These are phyloP conservation scores for Pseudocercospora musae DNA, from an alignment of 2,329 filamentous ascomycete species.

Conservation along the genomic window DNA sequence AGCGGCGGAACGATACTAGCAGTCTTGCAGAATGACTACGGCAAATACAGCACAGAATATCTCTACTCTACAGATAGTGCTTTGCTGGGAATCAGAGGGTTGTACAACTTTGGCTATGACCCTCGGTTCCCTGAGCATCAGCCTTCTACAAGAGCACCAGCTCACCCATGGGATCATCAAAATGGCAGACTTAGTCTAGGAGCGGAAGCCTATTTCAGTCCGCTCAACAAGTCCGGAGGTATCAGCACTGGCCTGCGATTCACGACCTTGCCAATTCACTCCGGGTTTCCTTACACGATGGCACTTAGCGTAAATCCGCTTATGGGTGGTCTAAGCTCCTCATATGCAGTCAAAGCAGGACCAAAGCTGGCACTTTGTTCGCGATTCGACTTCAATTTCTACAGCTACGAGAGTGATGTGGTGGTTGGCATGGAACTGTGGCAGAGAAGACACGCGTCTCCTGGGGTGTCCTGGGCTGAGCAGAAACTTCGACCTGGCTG, in stretches of 20 bases:
- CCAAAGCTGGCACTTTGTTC: slow-evolving; percentile 80
- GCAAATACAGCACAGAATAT: slow-evolving; percentile 84
- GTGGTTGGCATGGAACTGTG: slow-evolving; percentile 90
- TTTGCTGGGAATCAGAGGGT: slow-evolving; percentile 76
- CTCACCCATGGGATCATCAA: slow-evolving; percentile 53
- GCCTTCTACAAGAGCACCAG: slow-evolving; percentile 22
- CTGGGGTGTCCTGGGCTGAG: slow-evolving; percentile 45
- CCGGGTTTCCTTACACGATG: slow-evolving; percentile 86
- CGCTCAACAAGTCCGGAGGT: slow-evolving; percentile 88
- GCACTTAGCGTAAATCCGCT: slow-evolving; percentile 90
- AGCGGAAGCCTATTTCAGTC: slow-evolving; percentile 91
- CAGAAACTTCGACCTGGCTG: slow-evolving; percentile 44
- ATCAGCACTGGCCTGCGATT: slow-evolving; percentile 87
- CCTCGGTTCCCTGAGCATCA: slow-evolving; percentile 40
- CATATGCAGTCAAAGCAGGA: slow-evolving; percentile 86
- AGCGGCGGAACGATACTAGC: slow-evolving; percentile 75
- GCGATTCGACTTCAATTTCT: slow-evolving; percentile 94
- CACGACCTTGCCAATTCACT: slow-evolving; percentile 75
- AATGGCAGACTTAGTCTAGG: slow-evolving; percentile 86
- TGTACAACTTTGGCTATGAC: slow-evolving; percentile 92
- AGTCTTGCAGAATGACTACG: slow-evolving; percentile 75
- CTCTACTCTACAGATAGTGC: slow-evolving; percentile 91
- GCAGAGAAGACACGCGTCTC: slow-evolving; percentile 47
- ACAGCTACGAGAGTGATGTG: slow-evolving; percentile 95
- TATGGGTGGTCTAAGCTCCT: slow-evolving; percentile 89